A percentile compares a stretch with the other conserved stretches of the same genome.
Conservation (phyloP, 163 green algal species). For the Scenedesmus sp. region DNA sequence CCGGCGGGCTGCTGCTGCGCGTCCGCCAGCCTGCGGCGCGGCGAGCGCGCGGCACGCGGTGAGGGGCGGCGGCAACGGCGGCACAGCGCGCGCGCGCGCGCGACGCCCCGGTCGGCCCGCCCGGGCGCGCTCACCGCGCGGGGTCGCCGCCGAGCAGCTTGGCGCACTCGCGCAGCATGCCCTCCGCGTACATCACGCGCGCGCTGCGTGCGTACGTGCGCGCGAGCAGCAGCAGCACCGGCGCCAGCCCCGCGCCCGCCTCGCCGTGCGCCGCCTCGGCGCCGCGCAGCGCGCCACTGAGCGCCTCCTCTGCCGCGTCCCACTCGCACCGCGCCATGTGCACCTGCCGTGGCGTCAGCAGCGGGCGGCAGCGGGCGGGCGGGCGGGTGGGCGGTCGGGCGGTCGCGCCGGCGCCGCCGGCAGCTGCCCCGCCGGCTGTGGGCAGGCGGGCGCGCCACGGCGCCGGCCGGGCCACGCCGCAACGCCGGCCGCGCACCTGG, state of each 20-base stretch:
- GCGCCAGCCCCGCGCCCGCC: slow-evolving; percentile 36
- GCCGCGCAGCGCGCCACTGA: slow-evolving; percentile 10
- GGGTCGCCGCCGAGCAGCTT: slow-evolving; percentile 48
- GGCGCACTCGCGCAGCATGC: slow-evolving; percentile 65
- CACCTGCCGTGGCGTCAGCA: background rate
- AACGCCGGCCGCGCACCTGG: slow-evolving; percentile 16
- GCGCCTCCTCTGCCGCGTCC: slow-evolving; percentile 16
- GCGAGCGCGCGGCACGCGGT: background rate
- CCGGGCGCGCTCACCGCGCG: slow-evolving; percentile 16
- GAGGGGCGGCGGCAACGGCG: background rate
- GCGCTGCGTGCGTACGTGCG: slow-evolving; percentile 66
- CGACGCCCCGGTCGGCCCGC: no score
- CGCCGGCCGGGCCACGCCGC: no score
- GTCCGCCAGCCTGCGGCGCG: slow-evolving; percentile 14
- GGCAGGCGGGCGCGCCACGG: background rate
- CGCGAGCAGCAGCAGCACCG: slow-evolving; percentile 70
- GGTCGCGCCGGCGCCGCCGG: background rate
- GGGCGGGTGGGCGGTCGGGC: no score
- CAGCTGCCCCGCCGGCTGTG: no score
- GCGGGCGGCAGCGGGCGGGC: background rate
- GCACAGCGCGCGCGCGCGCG: no score
- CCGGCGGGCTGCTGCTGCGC: slow-evolving; percentile 12
- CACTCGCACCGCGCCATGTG: slow-evolving; percentile 25
- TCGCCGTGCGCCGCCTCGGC: slow-evolving; percentile 35
- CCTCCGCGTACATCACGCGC: slow-evolving; percentile 74